Conservation (phyloP, 2,329 filamentous ascomycete genomes). For the Tothia fuscella region DNA sequence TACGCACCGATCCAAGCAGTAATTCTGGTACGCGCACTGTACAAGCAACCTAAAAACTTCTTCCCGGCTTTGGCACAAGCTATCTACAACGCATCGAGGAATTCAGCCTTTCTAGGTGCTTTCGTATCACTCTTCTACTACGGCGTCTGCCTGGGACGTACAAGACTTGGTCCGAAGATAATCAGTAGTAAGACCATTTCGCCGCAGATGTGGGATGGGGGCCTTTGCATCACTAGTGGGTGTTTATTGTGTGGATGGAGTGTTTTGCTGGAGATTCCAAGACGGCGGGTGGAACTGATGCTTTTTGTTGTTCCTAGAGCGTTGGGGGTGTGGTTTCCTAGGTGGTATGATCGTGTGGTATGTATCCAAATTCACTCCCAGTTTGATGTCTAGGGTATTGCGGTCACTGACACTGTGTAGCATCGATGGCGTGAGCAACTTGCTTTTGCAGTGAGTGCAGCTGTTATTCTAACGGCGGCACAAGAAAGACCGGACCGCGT, state of each 20-base stretch:
- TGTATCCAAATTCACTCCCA: slow-evolving; percentile 7
- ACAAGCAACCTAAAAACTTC: not conserved
- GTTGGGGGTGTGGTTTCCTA: slow-evolving; percentile 59
- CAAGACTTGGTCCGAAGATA: slow-evolving; percentile 57
- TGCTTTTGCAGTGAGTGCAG: slow-evolving; percentile 21
- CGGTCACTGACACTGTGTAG: slow-evolving; percentile 6
- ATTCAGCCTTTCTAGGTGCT: slow-evolving; percentile 63
- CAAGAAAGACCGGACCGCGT: slow-evolving; percentile 19
- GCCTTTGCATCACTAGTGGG: slow-evolving; percentile 58
- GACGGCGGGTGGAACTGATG: slow-evolving; percentile 60
- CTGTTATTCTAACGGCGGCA: slow-evolving; percentile 20
- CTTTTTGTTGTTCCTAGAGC: slow-evolving; percentile 74
- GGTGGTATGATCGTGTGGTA: slow-evolving; percentile 47
- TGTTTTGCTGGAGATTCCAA: slow-evolving; percentile 56
- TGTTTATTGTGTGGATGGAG: slow-evolving; percentile 74
- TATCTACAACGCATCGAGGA: slow-evolving; percentile 50
- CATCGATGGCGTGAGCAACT: slow-evolving; percentile 21
- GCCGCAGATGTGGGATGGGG: slow-evolving; percentile 46
- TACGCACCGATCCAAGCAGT: slow-evolving; percentile 65
- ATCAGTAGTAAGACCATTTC: slow-evolving; percentile 44
- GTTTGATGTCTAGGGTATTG: not conserved
- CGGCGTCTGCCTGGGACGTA: slow-evolving; percentile 66
- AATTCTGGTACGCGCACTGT: slow-evolving; percentile 38
- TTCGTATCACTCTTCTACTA: slow-evolving; percentile 80
- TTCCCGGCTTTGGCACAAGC: slow-evolving; percentile 35